Evolutionary conservation across 148 eudicot species (phyloP).

Genomic region (Cornus florida): DNA sequence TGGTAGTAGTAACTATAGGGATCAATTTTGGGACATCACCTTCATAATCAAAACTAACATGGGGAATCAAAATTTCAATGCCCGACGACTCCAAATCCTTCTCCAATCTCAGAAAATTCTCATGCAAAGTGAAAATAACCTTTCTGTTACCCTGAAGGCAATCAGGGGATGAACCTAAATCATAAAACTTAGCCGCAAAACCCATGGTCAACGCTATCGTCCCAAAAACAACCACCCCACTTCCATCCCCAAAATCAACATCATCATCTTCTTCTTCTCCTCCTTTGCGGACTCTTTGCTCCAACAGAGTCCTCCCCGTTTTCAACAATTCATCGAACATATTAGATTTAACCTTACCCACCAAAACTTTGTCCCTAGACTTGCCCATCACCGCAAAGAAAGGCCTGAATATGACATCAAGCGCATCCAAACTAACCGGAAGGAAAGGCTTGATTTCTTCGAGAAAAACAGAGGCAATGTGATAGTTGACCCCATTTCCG

Average conservation of each 20-base stretch:
- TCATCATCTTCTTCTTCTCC: slow-evolving; percentile 31
- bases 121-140: slow-evolving; percentile 61
- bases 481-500: slow-evolving; percentile 83
- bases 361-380: slow-evolving; percentile 62
- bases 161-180: slow-evolving; percentile 55
- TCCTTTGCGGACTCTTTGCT: slow-evolving; percentile 22
- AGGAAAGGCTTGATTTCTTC: slow-evolving; percentile 69
- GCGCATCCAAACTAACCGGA: slow-evolving; percentile 53
- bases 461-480: slow-evolving; percentile 64
- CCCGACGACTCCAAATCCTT: slow-evolving; percentile 62
- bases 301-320: slow-evolving; percentile 56
- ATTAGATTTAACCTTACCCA: slow-evolving; percentile 60
- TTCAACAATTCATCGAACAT: slow-evolving; percentile 61
- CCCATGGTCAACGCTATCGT: slow-evolving; percentile 53
- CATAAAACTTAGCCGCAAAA: slow-evolving; percentile 51
- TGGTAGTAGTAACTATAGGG: slow-evolving; percentile 32
- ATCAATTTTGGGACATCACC: slow-evolving; percentile 57
- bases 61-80: slow-evolving; percentile 48
- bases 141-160: slow-evolving; percentile 91
- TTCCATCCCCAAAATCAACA: slow-evolving; percentile 32
- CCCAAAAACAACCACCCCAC: slow-evolving; percentile 41
- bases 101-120: slow-evolving; percentile 82
- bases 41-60: slow-evolving; percentile 30
- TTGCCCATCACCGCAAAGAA: slow-evolving; percentile 46
- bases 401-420: slow-evolving; percentile 54